Evolutionary conservation across 164 flowering plant species (phyloP).

Genomic region (Magnolia changhungtana): DNA sequence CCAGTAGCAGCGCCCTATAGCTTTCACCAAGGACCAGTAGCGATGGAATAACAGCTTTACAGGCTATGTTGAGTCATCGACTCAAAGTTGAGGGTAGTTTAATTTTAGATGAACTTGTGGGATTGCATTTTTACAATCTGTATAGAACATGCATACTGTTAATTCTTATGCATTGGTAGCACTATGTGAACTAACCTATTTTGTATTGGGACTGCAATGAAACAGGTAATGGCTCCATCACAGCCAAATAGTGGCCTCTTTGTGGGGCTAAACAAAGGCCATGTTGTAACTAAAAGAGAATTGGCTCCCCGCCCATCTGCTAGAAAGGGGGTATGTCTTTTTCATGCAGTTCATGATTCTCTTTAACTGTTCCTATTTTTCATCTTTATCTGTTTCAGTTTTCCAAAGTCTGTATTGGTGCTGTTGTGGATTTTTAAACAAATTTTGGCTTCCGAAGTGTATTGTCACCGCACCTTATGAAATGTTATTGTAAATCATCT

Average conservation of each 20-base stretch:
- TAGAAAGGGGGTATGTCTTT: constrained; percentile 45
- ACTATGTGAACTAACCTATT: background rate
- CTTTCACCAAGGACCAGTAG: too few species aligned
- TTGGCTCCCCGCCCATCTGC: constrained; percentile 52
- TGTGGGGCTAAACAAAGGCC: constrained; percentile 70
- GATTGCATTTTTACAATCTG: too few species aligned
- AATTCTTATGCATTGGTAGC: background rate
- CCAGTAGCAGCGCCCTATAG: too few species aligned
- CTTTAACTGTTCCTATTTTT: background rate
- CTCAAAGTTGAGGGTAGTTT: too few species aligned
- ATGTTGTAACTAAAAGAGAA: constrained; percentile 45
- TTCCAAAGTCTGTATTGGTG: background rate
- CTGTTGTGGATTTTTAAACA: background rate
- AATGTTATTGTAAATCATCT: background rate
- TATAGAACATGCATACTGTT: too few species aligned
- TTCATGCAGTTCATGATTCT: background rate
- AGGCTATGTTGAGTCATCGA: too few species aligned
- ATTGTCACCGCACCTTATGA: background rate
- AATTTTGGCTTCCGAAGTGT: background rate
- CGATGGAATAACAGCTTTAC: too few species aligned
- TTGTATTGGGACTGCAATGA: background rate
- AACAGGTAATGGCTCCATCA: constrained; percentile 1
- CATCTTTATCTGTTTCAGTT: background rate
- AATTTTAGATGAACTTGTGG: too few species aligned
- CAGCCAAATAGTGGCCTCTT: constrained; percentile 54